Conservation (phyloP, 2,329 filamentous ascomycete species). For the Aspergillus unguis region DNA sequence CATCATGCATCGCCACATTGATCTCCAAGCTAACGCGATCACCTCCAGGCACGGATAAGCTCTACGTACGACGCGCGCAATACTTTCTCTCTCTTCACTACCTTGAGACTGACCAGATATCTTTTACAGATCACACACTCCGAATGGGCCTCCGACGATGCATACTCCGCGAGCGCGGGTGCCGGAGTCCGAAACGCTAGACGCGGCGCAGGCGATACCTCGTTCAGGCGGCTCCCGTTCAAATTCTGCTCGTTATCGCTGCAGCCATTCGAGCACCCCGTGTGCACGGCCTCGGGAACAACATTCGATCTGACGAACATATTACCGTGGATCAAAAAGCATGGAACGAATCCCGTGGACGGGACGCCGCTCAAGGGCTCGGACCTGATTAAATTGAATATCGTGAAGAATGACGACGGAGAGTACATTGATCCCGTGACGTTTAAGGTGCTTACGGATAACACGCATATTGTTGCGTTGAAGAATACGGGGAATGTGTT, state of each 20-base stretch:
- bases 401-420: slow-evolving; percentile 84
- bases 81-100: too few species aligned
- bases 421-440: slow-evolving; percentile 96
- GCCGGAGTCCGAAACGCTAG: slow-evolving; percentile 59
- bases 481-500: slow-evolving; percentile 90
- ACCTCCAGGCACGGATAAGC: slow-evolving; percentile 47
- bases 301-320: slow-evolving; percentile 97
- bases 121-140: slow-evolving; percentile 77
- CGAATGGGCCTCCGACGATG: slow-evolving; percentile 91
- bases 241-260: slow-evolving; percentile 97
- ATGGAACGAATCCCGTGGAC: slow-evolving; percentile 86
- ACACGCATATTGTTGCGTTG: slow-evolving; percentile 92
- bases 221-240: slow-evolving; percentile 88
- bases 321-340: slow-evolving; percentile 87
- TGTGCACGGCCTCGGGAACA: slow-evolving; percentile 81
- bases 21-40: not conserved
- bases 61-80: slow-evolving; percentile 40
- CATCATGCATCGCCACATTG: not conserved
- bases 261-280: slow-evolving; percentile 90
- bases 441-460: slow-evolving; percentile 96
- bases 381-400: slow-evolving; percentile 86
- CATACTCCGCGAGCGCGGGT: slow-evolving; percentile 77
- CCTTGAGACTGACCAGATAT: too few species aligned
- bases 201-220: slow-evolving; percentile 53
- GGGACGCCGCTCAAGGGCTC: slow-evolving; percentile 73